Base-by-base conservation (phyloP, 169 alveolate genomes). In the Miamiensis avidus region DNA sequence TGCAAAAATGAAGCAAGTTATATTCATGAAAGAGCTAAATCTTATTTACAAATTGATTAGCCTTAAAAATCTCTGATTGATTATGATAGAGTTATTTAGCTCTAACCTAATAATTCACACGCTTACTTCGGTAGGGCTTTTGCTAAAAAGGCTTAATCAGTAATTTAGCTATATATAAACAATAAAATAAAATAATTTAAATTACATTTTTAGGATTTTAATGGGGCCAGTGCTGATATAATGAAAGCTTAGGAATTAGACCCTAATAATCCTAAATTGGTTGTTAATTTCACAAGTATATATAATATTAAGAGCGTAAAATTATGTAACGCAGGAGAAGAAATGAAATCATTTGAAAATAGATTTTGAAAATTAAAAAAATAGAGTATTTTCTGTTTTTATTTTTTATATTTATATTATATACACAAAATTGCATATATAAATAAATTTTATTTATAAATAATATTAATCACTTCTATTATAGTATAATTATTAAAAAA, bases 11-110 rank as follows among this genome's bases (percentile, higher is more conserved):
- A 93, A 32, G 89, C 96, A 29, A 88, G 91, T n/a, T 95, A 95
- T 75, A 88, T 92, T 75, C 98, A 95, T 85, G 98, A 95, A 83
- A 87, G 98, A 85, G 98, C 98, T 0, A 95, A 95, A 75, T 91
- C 95, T 49, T 92, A 84, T 81, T 89, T 93, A 74, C 82, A 93
- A 86, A 91, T 95, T 4, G 95, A 89, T 11, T 90, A 92, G 31
- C 92, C 91, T 77, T 83, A 83, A 78, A 81, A 84, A 76, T 95
- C 97, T 27, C 85, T 93, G 0, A 91, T 90, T n/a, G 98, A 95
- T 72, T 95, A 93, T 78, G 34, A 89, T 25, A 78, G 74, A 20
- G 98, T 94, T 1, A 94, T 91, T 31, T 84, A 87, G 34, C 76
- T 79, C 81, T 89, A 95, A 85, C 97, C 97, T 25, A 88, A 86